phyloP scores from a whole-genome alignment of 352 stramenopile species.

The Plasmopara muralis region DNA sequence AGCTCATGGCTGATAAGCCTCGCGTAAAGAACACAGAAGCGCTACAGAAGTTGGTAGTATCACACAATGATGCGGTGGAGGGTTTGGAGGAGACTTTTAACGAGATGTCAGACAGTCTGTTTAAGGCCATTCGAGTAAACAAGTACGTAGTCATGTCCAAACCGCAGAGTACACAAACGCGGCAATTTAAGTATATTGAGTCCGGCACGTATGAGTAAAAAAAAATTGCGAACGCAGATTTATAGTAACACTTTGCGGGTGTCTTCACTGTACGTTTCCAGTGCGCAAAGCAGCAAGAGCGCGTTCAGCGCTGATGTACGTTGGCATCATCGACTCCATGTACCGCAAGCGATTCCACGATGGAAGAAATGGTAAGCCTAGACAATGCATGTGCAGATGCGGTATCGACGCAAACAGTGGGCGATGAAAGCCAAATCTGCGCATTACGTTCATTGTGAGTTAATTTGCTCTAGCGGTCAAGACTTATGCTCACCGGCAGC shows the following conservation, averaged over 20 bases:
- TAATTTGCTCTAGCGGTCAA: neutral
- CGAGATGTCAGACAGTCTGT: constrained; percentile 76
- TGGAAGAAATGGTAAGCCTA: constrained; percentile 54
- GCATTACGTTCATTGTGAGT: constrained; percentile 1
- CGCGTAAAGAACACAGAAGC: constrained; percentile 60
- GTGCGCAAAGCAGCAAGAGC: constrained; percentile 27
- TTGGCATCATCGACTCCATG: constrained; percentile 43
- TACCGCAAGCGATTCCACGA: constrained; percentile 59
- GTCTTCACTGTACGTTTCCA: constrained; percentile 8
- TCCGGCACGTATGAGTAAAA: constrained; percentile 58
- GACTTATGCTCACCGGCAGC: constrained; percentile 20
- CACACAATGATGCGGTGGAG: constrained; percentile 72
- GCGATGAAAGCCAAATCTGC: constrained; percentile 65
- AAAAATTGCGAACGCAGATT: no score
- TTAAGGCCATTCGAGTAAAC: constrained; percentile 80
- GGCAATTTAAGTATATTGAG: constrained; percentile 84
- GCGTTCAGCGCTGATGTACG: constrained; percentile 49
- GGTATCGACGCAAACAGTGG: constrained; percentile 61
- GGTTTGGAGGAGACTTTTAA: constrained; percentile 77
- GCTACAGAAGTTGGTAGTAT: constrained; percentile 51
- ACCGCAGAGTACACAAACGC: constrained; percentile 63
- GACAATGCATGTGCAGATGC: constrained; percentile 70
- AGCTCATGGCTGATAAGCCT: constrained; percentile 64
- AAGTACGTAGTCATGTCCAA: constrained; percentile 83
- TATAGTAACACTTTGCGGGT: no score